Conservation (phyloP, 2,329 filamentous ascomycete genomes). For the Verticillium alfalfae region DNA sequence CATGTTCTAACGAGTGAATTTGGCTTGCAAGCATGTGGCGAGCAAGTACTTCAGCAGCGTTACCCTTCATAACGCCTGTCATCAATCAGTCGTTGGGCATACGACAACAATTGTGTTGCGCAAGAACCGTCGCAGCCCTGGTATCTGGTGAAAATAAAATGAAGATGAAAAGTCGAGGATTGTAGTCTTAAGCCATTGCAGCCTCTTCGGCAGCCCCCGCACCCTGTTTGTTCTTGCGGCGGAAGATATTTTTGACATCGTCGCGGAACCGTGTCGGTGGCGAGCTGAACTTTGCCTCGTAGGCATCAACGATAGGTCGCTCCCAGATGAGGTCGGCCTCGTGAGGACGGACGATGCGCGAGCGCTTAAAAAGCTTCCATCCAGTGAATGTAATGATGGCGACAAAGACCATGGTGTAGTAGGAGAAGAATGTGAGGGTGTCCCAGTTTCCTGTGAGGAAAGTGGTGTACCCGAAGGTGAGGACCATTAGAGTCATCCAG, state of each 20-base stretch:
- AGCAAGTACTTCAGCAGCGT: background rate
- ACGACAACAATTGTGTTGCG: background rate
- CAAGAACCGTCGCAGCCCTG: background rate
- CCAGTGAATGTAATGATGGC: conserved; percentile 46
- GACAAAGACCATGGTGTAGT: conserved; percentile 54
- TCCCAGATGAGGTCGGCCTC: conserved; percentile 59
- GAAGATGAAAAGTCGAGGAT: background rate
- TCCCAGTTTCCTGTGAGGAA: conserved; percentile 36
- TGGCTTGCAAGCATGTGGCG: background rate
- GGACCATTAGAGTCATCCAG: conserved; percentile 36
- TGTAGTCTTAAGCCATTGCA: background rate
- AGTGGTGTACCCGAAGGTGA: conserved; percentile 50
- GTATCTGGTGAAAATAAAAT: background rate
- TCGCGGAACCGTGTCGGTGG: conserved; percentile 49
- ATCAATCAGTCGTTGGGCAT: background rate
- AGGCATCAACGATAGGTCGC: conserved; percentile 51
- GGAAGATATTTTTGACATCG: conserved; percentile 42
- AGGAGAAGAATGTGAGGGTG: conserved; percentile 40
- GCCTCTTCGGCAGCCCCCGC: background rate
- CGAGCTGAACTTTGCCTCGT: conserved; percentile 45
- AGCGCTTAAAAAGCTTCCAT: conserved; percentile 61
- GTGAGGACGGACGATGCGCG: conserved; percentile 43
- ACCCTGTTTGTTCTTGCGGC: conserved; percentile 18
- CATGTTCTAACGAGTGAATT: background rate
- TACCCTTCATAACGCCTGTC: background rate